Conservation (phyloP, 2,329 filamentous ascomycete genomes). For the Gnomoniopsis smithogilvyi region DNA sequence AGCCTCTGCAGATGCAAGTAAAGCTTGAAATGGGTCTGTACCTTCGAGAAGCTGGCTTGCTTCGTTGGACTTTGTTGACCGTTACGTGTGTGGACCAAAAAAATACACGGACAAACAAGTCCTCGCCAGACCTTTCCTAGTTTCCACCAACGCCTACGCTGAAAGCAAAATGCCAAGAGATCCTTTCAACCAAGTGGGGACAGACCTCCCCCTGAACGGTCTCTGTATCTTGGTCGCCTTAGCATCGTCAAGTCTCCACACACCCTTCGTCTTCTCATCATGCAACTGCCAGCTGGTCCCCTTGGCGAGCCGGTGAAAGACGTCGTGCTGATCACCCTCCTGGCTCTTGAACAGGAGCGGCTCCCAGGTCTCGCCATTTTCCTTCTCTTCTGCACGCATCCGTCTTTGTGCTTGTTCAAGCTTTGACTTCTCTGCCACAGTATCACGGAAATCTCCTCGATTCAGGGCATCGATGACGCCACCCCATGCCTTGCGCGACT, state of each 20-base stretch:
- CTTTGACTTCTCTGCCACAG: conserved; percentile 68
- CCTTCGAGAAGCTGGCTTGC: too few species aligned
- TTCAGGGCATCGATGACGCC: conserved; percentile 71
- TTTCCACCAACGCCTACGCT: conserved; percentile 21
- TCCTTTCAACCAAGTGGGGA: conserved; percentile 29
- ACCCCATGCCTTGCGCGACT: conserved; percentile 76
- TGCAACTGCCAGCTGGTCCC: conserved; percentile 28
- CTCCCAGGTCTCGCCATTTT: conserved; percentile 39
- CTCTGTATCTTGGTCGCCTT: conserved; percentile 23
- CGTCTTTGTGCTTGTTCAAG: conserved; percentile 81
- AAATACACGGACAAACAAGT: not conserved
- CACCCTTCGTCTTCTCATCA: conserved; percentile 34
- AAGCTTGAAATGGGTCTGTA: too few species aligned
- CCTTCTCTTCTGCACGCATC: conserved; percentile 66
- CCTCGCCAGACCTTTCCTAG: too few species aligned
- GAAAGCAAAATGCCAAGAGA: conserved; percentile 1
- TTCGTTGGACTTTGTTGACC: too few species aligned
- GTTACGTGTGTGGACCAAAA: not conserved
- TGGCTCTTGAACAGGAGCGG: conserved; percentile 34
- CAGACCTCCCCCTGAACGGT: conserved; percentile 30
- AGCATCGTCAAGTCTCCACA: conserved; percentile 32
- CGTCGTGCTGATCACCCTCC: conserved; percentile 24
- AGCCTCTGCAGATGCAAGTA: too few species aligned
- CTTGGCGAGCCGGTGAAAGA: conserved; percentile 30
- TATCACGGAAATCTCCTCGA: conserved; percentile 71